Evolutionary conservation across 2,329 filamentous ascomycete genomes (phyloP).

Genomic region (Decorospora gaudefroyi): DNA sequence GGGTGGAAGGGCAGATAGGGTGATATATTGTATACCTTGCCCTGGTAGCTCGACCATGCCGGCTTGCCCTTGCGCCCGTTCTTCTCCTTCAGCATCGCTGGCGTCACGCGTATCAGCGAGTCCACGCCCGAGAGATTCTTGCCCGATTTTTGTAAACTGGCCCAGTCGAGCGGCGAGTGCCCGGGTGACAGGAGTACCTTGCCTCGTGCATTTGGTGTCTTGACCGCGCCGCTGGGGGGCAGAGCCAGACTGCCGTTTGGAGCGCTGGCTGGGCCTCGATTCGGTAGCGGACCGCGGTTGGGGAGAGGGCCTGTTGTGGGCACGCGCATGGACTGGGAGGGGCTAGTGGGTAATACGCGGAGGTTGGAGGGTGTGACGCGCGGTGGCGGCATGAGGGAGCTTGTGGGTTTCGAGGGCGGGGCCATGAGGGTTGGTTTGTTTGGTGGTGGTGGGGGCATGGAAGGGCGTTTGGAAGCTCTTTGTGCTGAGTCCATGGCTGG

Average conservation of each 20-base stretch:
- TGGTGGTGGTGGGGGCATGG: constrained; percentile 28
- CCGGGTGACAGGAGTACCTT: constrained; percentile 86
- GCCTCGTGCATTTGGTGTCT: constrained; percentile 53
- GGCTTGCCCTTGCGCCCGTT: constrained; percentile 83
- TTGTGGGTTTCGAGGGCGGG: constrained; percentile 40
- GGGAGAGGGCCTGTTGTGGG: constrained; percentile 56
- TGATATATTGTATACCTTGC: constrained; percentile 91
- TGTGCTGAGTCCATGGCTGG: constrained; percentile 55
- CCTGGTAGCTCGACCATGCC: constrained; percentile 87
- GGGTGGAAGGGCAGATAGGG: constrained; percentile 91
- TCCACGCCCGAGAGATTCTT: constrained; percentile 55
- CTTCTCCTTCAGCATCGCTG: constrained; percentile 74
- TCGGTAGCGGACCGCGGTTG: constrained; percentile 51
- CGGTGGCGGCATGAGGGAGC: constrained; percentile 45
- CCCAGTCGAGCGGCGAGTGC: constrained; percentile 96
- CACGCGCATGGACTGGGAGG: constrained; percentile 44
- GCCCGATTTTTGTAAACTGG: constrained; percentile 76
- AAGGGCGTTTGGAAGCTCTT: constrained; percentile 42
- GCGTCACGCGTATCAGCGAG: constrained; percentile 73
- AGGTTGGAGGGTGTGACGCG: constrained; percentile 45
- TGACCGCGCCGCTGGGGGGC: constrained; percentile 35
- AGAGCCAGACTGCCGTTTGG: constrained; percentile 50
- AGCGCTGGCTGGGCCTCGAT: constrained; percentile 48
- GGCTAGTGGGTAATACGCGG: constrained; percentile 35
- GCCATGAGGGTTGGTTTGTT: constrained; percentile 37